Evolutionary conservation across 306 rosid species (phyloP).

Genomic region (Inga oerstediana): DNA sequence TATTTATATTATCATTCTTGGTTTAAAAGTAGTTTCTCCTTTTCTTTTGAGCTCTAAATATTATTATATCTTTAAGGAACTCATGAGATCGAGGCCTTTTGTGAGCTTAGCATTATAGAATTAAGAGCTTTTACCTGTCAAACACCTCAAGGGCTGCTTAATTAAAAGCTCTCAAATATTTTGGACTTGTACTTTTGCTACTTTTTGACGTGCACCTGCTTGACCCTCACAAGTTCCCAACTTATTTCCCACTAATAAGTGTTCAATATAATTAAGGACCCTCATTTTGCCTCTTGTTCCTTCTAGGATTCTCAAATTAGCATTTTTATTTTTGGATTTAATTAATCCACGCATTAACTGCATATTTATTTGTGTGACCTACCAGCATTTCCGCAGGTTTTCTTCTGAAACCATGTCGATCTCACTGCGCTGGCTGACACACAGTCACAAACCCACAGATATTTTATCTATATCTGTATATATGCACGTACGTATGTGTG

Average conservation of each 20-base stretch:
- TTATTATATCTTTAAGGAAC: not conserved
- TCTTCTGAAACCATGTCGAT: not conserved
- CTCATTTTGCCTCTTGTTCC: not conserved
- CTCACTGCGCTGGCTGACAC: not conserved
- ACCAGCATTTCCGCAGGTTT: not conserved
- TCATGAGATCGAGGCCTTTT: not conserved
- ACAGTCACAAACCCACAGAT: too few relatives aligned
- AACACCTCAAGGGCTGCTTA: constrained; percentile 36
- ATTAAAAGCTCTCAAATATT: constrained; percentile 5
- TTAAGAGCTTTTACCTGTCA: constrained; percentile 37
- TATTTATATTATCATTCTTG: not conserved
- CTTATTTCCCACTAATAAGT: not conserved
- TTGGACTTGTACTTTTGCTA: constrained; percentile 31
- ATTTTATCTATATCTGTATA: too few relatives aligned
- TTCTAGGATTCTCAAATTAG: not conserved
- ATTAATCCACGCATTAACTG: not conserved
- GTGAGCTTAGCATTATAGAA: not conserved
- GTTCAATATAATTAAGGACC: not conserved
- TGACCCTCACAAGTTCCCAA: not conserved
- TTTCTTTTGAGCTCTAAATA: not conserved
- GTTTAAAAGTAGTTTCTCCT: not conserved
- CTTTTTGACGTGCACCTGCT: constrained; percentile 37
- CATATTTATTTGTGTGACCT: not conserved
- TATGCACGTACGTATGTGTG: not conserved
- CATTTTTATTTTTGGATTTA: not conserved